phyloP scores from a whole-genome alignment of 2,329 filamentous ascomycete genomes.

The Hypoxylon sp. region DNA sequence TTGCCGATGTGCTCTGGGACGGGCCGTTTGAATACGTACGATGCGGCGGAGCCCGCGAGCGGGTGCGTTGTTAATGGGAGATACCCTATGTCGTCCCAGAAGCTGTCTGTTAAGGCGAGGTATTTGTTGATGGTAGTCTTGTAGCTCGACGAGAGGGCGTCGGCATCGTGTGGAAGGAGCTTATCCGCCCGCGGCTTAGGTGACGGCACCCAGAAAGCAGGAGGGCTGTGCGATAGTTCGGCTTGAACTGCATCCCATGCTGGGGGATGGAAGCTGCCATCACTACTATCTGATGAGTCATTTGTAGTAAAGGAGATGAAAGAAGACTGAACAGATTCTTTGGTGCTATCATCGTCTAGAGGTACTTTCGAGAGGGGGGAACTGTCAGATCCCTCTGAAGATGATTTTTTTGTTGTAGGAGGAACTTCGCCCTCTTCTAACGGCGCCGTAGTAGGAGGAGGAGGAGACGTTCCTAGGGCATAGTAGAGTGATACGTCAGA shows the following conservation, averaged over 20 bases:
- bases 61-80: constrained; percentile 25
- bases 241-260: background rate
- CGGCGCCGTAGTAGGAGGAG: background rate
- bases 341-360: background rate
- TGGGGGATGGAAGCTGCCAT: background rate
- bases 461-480: background rate
- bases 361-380: background rate
- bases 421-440: background rate
- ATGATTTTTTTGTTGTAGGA: background rate
- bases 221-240: background rate
- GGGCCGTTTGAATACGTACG: background rate
- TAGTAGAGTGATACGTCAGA: background rate
- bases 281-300: background rate
- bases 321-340: background rate
- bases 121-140: background rate
- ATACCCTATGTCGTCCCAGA: constrained; percentile 41
- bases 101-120: background rate
- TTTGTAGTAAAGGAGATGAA: background rate
- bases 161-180: constrained; percentile 43
- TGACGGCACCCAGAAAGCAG: background rate
- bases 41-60: constrained; percentile 16
- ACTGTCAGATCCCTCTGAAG: too few species aligned
- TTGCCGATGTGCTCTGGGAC: background rate
- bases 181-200: constrained; percentile 10
- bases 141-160: constrained; percentile 26